Base-by-base conservation (phyloP, 2,329 filamentous ascomycete species). In the Aspergillus versicolor region DNA sequence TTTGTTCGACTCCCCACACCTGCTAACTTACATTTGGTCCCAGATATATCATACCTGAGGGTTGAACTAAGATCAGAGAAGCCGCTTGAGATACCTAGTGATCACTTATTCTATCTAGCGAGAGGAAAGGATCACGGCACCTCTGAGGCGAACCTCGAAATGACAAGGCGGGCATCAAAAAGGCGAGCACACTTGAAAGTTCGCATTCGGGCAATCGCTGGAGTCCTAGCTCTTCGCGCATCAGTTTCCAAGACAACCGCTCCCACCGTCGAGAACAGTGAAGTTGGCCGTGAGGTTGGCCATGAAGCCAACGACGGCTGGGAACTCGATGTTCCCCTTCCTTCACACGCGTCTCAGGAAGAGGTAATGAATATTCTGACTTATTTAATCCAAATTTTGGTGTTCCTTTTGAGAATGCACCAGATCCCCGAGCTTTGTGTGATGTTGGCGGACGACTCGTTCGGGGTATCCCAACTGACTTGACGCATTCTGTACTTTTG, bases 161-260 rank as follows among this genome's bases (percentile, higher is more conserved):
- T 41, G 3, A 34, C 44, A 15, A 46, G 49, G 9, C 43, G 32
- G 11, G 27, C 49, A 11, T 43, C 55, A 2, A 52, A 53, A 30
- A 48, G 27, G 47, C 43, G 55, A 13, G 49, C 44, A 22, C 55
- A 57, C 45, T 27, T 57, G 19, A 27, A 50, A 24, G 55, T 57
- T 11, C 42, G 55, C 1, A 38, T 57, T 9, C 21, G 40, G 6
- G 55, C 50, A 9, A 57, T 57, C 24, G 55, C 49, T 5, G 49
- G 55, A 5, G 44, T 57, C 12, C 44, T 57, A 27, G 55, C 55
- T 7, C 30, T 57, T 6, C 43, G 55, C 7, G 55, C 55, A 7
- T 42, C 55, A 17, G 55, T 57, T 6, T 43, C 55, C n/a, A 57
- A 57, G 32, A 15, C 55, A 40, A 37, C 49, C 5, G 37, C 40